Conservation (phyloP, 2,329 filamentous ascomycete species). For the Aspergillus bombycis region DNA sequence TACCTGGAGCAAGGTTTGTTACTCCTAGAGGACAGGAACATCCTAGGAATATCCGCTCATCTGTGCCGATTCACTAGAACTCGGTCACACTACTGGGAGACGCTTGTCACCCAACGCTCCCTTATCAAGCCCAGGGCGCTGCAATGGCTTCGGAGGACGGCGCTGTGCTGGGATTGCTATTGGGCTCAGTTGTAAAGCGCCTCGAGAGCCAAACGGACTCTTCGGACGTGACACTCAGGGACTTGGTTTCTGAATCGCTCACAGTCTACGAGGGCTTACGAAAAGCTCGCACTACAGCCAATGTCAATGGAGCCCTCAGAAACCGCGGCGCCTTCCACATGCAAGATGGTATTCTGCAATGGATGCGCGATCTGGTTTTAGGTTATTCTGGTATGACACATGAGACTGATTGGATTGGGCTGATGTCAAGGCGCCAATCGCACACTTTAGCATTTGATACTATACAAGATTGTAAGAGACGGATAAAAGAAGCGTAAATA, state of each 20-base stretch:
- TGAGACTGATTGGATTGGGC: conserved; percentile 23
- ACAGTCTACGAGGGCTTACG: conserved; percentile 20
- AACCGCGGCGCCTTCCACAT: conserved; percentile 24
- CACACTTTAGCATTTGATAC: conserved; percentile 19
- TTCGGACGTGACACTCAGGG: too few species aligned
- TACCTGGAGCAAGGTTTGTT: conserved; percentile 42
- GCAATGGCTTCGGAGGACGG: conserved; percentile 70
- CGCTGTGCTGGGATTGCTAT: conserved; percentile 61
- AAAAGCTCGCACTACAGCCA: conserved; percentile 21
- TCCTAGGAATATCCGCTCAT: background rate
- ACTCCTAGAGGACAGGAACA: background rate
- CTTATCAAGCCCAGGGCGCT: conserved; percentile 65
- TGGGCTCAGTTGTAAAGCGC: conserved; percentile 47
- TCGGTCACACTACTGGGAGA: conserved; percentile 50
- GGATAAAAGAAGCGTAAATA: background rate
- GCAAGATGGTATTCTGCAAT: conserved; percentile 20
- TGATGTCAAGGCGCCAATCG: conserved; percentile 19
- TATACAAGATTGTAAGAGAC: conserved; percentile 13
- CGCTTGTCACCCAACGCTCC: conserved; percentile 64
- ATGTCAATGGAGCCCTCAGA: conserved; percentile 20
- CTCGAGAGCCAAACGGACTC: conserved; percentile 21
- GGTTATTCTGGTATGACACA: conserved; percentile 17
- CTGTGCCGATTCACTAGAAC: conserved; percentile 9
- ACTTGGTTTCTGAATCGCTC: too few species aligned
- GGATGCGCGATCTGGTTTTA: conserved; percentile 18